Percentiles rank a stretch among this genome's conserved stretches.
phyloP scores from a whole-genome alignment of 495 filamentous ascomycete species.

The Lasiosphaeria ovina region DNA sequence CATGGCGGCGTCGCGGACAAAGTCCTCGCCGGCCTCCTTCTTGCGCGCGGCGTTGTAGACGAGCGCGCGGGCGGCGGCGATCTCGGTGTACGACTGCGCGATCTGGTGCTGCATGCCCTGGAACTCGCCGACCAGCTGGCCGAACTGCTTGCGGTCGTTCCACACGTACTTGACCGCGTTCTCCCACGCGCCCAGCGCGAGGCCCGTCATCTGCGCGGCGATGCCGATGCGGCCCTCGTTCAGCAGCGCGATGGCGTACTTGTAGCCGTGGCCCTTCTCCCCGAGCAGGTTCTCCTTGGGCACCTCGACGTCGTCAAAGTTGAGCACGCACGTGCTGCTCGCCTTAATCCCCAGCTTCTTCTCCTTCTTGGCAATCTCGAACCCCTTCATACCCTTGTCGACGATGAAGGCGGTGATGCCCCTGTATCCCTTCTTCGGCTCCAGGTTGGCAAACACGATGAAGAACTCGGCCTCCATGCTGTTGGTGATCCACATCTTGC shows the following conservation, averaged over 20 bases:
- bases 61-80: conserved; percentile 82
- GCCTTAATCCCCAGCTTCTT: conserved; percentile 98
- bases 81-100: conserved; percentile 92
- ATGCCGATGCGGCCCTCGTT: conserved; percentile 99
- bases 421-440: conserved; percentile 84
- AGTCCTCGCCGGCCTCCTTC: conserved; percentile 96
- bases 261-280: conserved; percentile 88
- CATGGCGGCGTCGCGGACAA: conserved; percentile 95
- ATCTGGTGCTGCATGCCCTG: conserved; percentile 99
- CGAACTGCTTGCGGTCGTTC: conserved; percentile 98
- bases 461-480: conserved; percentile 90
- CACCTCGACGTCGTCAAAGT: conserved; percentile 94
- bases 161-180: conserved; percentile 84
- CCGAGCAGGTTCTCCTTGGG: conserved; percentile 84
- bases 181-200: conserved; percentile 93
- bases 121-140: conserved; percentile 87
- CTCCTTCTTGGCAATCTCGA: conserved; percentile 98
- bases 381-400: conserved; percentile 84
- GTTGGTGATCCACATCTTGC: conserved; percentile 99
- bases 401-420: conserved; percentile 96
- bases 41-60: conserved; percentile 96
- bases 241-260: conserved; percentile 92
- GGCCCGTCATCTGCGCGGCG: conserved; percentile 97
- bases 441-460: conserved; percentile 95
- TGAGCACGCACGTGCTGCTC: conserved; percentile 93